A percentile compares a stretch with the other conserved stretches of the same genome.
These are phyloP conservation scores for Guillardia theta DNA, from an alignment of 78 protist genomes.

Conservation along the genomic window DNA sequence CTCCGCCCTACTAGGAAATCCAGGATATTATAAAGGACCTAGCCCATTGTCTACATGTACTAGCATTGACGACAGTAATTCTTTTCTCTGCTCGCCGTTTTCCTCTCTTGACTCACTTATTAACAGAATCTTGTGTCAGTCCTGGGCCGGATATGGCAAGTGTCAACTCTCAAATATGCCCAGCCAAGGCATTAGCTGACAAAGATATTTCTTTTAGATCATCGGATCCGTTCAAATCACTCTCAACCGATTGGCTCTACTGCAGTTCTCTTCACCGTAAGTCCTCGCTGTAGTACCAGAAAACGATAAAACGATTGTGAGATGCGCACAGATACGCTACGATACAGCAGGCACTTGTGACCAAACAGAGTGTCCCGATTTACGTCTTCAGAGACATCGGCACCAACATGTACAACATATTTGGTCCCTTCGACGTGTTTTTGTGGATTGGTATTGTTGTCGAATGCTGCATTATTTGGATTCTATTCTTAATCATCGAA, in stretches of 20 bases:
- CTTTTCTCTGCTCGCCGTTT: neutral
- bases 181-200: neutral
- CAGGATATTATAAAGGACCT: neutral
- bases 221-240: neutral
- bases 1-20: too few species aligned
- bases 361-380: too few species aligned
- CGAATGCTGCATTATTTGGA: neutral
- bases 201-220: neutral
- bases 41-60: neutral
- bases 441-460: neutral
- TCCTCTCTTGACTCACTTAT: neutral
- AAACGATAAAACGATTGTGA: neutral
- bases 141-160: neutral
- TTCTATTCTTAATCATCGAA: neutral
- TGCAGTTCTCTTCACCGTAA: neutral
- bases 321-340: neutral
- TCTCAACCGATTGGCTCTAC: neutral
- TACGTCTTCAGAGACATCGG: neutral
- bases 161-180: too few species aligned
- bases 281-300: neutral
- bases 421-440: neutral
- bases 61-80: neutral
- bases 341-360: neutral
- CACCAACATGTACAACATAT: neutral
- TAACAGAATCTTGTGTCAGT: neutral